Percentiles rank a stretch among this genome's conserved stretches.
Evolutionary conservation across 2,329 filamentous ascomycete genomes (phyloP).

Genomic region (Ophiocordyceps camponoti-floridani): DNA sequence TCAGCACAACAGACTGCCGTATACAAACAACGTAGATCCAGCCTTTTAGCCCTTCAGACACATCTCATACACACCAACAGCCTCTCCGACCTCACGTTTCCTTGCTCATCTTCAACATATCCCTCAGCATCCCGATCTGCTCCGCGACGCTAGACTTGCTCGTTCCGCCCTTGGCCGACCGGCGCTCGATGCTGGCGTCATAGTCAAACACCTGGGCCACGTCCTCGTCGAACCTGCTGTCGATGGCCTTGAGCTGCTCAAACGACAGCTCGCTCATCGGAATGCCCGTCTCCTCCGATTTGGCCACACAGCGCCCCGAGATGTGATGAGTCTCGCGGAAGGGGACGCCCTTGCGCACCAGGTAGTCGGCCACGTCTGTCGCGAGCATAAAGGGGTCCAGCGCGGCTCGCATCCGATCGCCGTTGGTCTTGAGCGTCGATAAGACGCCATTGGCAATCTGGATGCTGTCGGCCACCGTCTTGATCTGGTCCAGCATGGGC

Average conservation of each 20-base stretch:
- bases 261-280: slow-evolving; percentile 54
- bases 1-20: too few species aligned
- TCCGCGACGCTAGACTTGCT: slow-evolving; percentile 49
- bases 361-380: slow-evolving; percentile 46
- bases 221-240: slow-evolving; percentile 52
- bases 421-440: slow-evolving; percentile 49
- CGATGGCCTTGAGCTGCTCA: slow-evolving; percentile 49
- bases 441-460: slow-evolving; percentile 71
- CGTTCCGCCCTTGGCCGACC: slow-evolving; percentile 60
- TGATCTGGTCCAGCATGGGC: slow-evolving; percentile 69
- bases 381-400: slow-evolving; percentile 75
- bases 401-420: slow-evolving; percentile 62
- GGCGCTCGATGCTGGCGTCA: slow-evolving; percentile 65
- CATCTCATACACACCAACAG: background rate
- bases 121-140: slow-evolving; percentile 37
- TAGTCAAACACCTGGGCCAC: slow-evolving; percentile 60
- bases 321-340: slow-evolving; percentile 73
- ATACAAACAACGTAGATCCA: too few species aligned
- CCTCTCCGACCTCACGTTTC: background rate
- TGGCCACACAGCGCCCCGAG: slow-evolving; percentile 41
- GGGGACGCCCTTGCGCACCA: slow-evolving; percentile 49
- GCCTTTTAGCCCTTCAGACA: too few species aligned
- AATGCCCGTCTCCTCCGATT: slow-evolving; percentile 15
- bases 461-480: slow-evolving; percentile 65
- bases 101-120: slow-evolving; percentile 10